Evolutionary conservation across 2,329 filamentous ascomycete genomes (phyloP).

Genomic region (Ambrosiella xylebori): DNA sequence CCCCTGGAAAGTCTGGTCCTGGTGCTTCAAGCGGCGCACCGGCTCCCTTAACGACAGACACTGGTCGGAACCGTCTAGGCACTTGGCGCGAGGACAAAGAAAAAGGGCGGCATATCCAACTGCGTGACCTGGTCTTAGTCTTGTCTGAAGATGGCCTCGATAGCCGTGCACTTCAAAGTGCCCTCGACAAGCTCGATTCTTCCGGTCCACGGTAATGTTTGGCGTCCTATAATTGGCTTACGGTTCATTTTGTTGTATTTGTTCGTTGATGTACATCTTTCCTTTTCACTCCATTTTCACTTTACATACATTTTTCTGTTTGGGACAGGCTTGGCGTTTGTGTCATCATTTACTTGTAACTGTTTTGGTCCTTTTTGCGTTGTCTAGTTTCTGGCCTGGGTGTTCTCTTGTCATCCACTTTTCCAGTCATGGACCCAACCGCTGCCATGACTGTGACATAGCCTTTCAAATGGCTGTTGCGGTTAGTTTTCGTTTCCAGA

Average conservation of each 20-base stretch:
- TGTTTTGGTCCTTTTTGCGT: slow-evolving; percentile 1
- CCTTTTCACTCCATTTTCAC: background rate
- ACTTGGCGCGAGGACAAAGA: slow-evolving; percentile 62
- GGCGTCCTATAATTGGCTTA: background rate
- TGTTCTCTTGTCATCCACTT: background rate
- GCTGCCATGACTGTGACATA: background rate
- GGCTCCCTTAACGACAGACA: slow-evolving; percentile 35
- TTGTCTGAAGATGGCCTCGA: slow-evolving; percentile 65
- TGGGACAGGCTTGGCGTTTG: background rate
- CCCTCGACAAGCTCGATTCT: slow-evolving; percentile 35
- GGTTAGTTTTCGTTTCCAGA: background rate
- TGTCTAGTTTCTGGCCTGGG: slow-evolving; percentile 3
- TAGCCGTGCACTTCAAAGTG: slow-evolving; percentile 40
- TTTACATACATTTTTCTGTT: background rate
- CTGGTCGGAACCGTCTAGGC: slow-evolving; percentile 45
- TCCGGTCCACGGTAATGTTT: slow-evolving; percentile 25
- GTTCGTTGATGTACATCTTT: background rate
- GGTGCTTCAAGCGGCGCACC: slow-evolving; percentile 17
- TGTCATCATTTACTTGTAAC: background rate
- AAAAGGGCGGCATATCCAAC: slow-evolving; percentile 62
- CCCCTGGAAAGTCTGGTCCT: slow-evolving; percentile 26
- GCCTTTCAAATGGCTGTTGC: background rate
- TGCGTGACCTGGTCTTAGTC: slow-evolving; percentile 65
- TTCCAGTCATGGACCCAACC: background rate
- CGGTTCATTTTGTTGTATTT: background rate